Evolutionary conservation across 2,329 filamentous ascomycete genomes (phyloP), one percentile per base, ranked within the genome.

Genomic region (Curvularia hawaiiensis): DNA sequence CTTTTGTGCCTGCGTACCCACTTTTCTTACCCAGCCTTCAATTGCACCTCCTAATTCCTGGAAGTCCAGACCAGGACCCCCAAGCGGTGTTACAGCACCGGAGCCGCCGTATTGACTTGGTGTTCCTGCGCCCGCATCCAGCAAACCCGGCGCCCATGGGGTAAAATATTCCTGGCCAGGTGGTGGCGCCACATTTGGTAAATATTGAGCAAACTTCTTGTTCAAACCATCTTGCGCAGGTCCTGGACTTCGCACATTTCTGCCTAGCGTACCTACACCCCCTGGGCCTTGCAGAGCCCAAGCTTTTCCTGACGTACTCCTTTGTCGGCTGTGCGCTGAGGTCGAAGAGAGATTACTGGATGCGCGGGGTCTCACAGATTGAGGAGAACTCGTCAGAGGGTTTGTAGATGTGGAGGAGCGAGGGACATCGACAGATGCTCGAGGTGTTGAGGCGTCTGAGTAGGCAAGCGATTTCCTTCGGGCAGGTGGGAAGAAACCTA

Each of bases 401-500:
- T 64, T 75, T 49, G 60, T 76, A 54, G 64, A 77, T 18, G 59
- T 76, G 58, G 63, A 75, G 53, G 82, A 78, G 52, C 82, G 83
- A 12, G 82, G 80, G 9, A 87, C 68, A 56, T 90, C 88, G 39
- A 88, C 76, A 38, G 88, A 90, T 44, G 84, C 82, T 20, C 85
- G 84, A 8, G 90, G 90, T 2, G 89, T 91, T 86, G 50, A 87
- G 65, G 78, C 77, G 60, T 79, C 79, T 3, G 90, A 90, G 51
- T 84, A 83, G 1, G 87, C 87, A 66, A 84, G 81, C 61, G 90
- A 95, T 88, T 95, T 95, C 86, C 93, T 91, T 72, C 92, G 84
- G 20, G 92, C 86, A 8, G 93, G 93, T 3, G 94, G 94, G 71
- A 98, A 98, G 77, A 94, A 98, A 24, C 93, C 94, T 44, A 97